phyloP scores from a whole-genome alignment of 176 grass and related monocot species.

The Otatea glauca region DNA sequence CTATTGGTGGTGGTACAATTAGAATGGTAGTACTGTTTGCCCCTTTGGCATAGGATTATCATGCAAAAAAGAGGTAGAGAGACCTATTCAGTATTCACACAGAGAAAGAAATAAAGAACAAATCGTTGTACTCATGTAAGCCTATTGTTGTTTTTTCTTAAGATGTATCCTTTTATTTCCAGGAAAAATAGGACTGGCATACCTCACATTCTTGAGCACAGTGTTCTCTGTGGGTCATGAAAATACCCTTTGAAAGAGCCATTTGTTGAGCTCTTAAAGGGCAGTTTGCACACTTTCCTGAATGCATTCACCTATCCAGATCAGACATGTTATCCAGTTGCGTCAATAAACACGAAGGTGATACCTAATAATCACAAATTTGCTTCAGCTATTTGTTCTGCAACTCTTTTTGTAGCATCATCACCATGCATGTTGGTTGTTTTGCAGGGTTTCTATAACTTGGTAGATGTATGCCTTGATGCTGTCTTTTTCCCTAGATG shows the following conservation, averaged over 20 bases:
- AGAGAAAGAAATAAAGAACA: not conserved
- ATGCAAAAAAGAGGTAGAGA: not conserved
- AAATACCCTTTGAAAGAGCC: slow-evolving; percentile 99
- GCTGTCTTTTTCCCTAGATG: too few species aligned
- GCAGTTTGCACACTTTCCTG: slow-evolving; percentile 94
- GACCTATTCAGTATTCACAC: not conserved
- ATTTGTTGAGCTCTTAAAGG: slow-evolving; percentile 98
- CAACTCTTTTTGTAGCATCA: slow-evolving; percentile 32
- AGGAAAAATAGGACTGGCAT: slow-evolving; percentile 98
- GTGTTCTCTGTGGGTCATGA: slow-evolving; percentile 93
- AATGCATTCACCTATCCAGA: slow-evolving; percentile 99
- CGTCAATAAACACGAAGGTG: slow-evolving; percentile 96
- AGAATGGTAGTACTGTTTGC: not conserved
- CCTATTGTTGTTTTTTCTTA: slow-evolving; percentile 30
- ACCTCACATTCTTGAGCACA: slow-evolving; percentile 99
- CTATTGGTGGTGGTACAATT: not conserved
- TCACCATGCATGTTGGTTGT: slow-evolving; percentile 12
- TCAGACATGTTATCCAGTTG: slow-evolving; percentile 97
- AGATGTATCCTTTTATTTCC: slow-evolving; percentile 38
- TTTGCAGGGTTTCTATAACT: slow-evolving; percentile 98
- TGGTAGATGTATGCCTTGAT: slow-evolving; percentile 98
- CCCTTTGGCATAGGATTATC: not conserved
- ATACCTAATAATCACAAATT: slow-evolving; percentile 3
- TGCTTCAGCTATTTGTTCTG: slow-evolving; percentile 41
- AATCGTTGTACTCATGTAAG: slow-evolving; percentile 4